Base-by-base conservation (phyloP, 192 early-diverging fungal genomes). In the Helicostylum pulchrum region DNA sequence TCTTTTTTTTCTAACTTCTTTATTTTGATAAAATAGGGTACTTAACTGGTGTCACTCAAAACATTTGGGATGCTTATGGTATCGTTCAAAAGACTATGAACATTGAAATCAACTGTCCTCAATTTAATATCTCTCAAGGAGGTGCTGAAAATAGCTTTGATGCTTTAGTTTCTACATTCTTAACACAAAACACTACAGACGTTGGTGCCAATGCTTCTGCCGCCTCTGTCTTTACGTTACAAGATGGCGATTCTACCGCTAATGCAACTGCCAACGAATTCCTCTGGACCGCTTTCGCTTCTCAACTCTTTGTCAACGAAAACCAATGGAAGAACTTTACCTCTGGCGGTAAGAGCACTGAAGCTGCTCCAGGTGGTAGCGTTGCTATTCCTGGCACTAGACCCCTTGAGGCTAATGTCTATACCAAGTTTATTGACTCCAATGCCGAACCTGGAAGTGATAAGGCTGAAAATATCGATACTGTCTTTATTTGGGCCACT, bases 241-340 rank as follows among this genome's bases (percentile, higher is more conserved):
- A 59, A 21, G 39, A 59, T 3, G 19, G 39, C 2, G 43, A 43
- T 45, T 12, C 17, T 11, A 45, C 17, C 7, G 39, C 19, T 17
- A 45, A 43, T 1, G 5, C 14, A 4, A 15, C 36, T 0, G 42
- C 20, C 2, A 43, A 42, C 9, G 57, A 59, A 42, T 10, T 21
- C 4, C 21, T 39, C 20, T 59, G 57, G 57, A 59, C 20, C 1
- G 39, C 57, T 19, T 59, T 23, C 21, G 39, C 20, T 11, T 59
- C 57, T 23, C 57, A 59, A 42, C 10, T 59, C 3, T 59, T 45
- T 59, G 57, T 59, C 0, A 59, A 59, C 21, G 11, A 45, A 21
- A 21, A 19, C 14, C 19, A 39, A 8, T 59, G 57, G 57, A 21
- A 43, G 21, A 45, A 59, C 43, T 59, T 59, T 10, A 59, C 57